Evolutionary conservation across 2,329 filamentous ascomycete species (phyloP).

Genomic region (Biscogniauxia mediterranea): DNA sequence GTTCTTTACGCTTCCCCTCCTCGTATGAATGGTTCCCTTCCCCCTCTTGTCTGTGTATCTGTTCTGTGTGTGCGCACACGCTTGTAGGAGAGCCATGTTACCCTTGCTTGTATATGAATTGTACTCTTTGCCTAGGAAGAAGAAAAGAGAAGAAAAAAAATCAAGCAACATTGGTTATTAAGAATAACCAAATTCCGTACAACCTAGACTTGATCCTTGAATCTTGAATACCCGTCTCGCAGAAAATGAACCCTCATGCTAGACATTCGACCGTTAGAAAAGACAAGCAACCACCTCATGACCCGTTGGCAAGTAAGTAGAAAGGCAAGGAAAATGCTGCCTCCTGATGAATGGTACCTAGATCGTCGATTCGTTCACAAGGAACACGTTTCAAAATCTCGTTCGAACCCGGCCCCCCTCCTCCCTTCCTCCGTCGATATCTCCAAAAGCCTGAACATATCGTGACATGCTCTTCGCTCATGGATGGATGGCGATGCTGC

Average conservation of each 20-base stretch:
- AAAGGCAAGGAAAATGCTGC: not conserved
- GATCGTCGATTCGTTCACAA: not conserved
- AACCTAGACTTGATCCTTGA: not conserved
- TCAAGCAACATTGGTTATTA: not conserved
- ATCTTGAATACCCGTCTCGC: not conserved
- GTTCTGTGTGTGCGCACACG: too few species aligned
- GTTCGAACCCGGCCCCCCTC: not conserved
- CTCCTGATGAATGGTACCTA: not conserved
- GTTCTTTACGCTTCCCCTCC: too few species aligned
- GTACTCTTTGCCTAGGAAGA: not conserved
- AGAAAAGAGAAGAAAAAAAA: not conserved
- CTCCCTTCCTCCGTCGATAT: not conserved
- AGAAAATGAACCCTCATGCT: not conserved
- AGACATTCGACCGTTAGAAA: not conserved
- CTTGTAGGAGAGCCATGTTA: too few species aligned
- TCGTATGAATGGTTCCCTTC: too few species aligned
- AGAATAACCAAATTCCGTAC: not conserved
- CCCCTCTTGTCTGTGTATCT: too few species aligned
- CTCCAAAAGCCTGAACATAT: not conserved
- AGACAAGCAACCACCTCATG: not conserved
- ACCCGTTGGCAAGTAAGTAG: not conserved
- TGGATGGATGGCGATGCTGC: too few species aligned
- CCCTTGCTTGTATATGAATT: too few species aligned
- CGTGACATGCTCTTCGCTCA: not conserved
- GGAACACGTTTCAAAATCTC: not conserved